Conservation (phyloP, 768 basidiomycete species). For the Lentinus brumalis region DNA sequence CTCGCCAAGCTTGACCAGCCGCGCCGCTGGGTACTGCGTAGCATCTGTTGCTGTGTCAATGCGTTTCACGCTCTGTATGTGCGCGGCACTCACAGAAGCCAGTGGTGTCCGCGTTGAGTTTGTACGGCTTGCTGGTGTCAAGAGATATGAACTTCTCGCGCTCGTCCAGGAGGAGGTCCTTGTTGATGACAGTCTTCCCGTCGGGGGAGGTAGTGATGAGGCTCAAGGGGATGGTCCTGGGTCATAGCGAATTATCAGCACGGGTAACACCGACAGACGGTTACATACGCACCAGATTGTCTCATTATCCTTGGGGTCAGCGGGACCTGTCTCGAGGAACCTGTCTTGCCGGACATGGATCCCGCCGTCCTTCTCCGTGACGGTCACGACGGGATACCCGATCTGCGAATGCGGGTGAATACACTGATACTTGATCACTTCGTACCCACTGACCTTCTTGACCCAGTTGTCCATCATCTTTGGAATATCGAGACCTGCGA, state of each 20-base stretch:
- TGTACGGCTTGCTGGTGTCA: conserved; percentile 79
- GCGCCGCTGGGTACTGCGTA: conserved; percentile 81
- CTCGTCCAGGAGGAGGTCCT: conserved; percentile 61
- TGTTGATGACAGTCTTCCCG: conserved; percentile 63
- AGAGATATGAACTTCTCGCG: conserved; percentile 69
- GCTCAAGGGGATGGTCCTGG: conserved; percentile 82
- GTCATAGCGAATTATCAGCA: neutral
- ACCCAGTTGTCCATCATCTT: conserved; percentile 93
- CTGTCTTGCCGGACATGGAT: conserved; percentile 87
- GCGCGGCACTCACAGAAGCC: conserved; percentile 67
- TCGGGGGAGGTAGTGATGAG: conserved; percentile 61
- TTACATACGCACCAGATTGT: conserved; percentile 68
- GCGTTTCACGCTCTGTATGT: no score
- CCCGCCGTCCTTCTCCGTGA: conserved; percentile 72
- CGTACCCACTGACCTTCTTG: conserved; percentile 53
- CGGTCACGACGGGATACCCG: conserved; percentile 89
- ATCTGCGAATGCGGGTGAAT: conserved; percentile 35
- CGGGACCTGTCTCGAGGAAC: conserved; percentile 85
- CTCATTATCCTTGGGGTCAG: conserved; percentile 79
- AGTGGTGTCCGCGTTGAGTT: conserved; percentile 86
- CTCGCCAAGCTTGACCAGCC: conserved; percentile 73
- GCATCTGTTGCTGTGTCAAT: conserved; percentile 57
- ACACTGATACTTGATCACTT: neutral
- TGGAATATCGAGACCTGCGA: conserved; percentile 65
- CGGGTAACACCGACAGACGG: neutral